These are phyloP conservation scores for Rhinocladiella mackenziei DNA, from an alignment of 2,329 filamentous ascomycete species.

Conservation along the genomic window DNA sequence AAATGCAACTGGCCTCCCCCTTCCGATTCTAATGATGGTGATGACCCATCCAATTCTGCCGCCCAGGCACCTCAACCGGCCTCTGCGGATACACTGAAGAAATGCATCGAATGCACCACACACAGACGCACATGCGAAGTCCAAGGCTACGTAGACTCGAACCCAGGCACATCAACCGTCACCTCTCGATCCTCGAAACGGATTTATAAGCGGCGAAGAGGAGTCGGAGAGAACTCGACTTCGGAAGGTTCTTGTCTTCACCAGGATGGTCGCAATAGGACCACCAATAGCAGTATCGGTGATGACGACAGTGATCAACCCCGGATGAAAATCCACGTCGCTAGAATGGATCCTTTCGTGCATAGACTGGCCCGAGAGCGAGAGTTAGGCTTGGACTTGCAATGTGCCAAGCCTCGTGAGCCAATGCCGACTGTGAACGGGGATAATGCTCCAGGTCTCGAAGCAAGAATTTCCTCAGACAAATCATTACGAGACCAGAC, in stretches of 20 bases:
- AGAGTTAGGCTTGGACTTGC: neutral
- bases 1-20: conserved; percentile 25
- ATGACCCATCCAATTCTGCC: too few relatives aligned
- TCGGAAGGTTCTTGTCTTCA: too few relatives aligned
- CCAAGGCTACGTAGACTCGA: conserved; percentile 21
- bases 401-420: neutral
- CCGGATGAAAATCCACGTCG: conserved; percentile 18
- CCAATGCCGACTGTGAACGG: too few relatives aligned
- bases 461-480: too few relatives aligned
- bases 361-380: conserved; percentile 12
- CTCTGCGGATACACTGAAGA: conserved; percentile 1
- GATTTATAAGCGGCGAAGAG: conserved; percentile 21
- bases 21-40: too few relatives aligned
- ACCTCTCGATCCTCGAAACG: neutral
- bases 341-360: conserved; percentile 17
- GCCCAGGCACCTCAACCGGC: neutral
- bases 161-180: neutral
- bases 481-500: too few relatives aligned
- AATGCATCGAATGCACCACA: conserved; percentile 24
- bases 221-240: neutral
- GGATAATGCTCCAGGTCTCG: too few relatives aligned
- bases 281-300: too few relatives aligned
- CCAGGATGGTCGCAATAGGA: too few relatives aligned
- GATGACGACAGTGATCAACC: conserved; percentile 1
- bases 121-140: conserved; percentile 21